Base-by-base conservation (phyloP, 2,329 filamentous ascomycete genomes). In the Neurospora sp. region DNA sequence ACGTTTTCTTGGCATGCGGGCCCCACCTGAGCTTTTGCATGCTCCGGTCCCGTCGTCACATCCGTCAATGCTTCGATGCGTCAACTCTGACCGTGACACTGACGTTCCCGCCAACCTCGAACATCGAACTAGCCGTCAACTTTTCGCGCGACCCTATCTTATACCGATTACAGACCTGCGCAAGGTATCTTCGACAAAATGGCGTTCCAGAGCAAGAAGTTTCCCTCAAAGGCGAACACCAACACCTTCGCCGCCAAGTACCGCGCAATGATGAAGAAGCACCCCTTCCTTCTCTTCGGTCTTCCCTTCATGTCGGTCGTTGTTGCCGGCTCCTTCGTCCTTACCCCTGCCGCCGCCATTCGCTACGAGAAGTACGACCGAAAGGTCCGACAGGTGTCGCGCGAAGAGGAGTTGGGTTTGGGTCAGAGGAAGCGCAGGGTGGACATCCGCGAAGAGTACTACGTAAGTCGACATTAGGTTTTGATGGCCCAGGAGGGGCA, bases 291-390 rank as follows among this genome's bases (percentile, higher is more conserved):
- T 38, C 88, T 97, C 73, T 99, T 99, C 79, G 96, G 96, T 2
- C 85, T 99, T 4, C 96, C 96, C 0, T 99, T 99, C 80, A 87
- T 99, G 74, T 83, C 88, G 70, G 90, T 97, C 71, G 97, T 99
- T 78, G 88, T 99, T 36, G 93, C 91, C 1, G 95, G 93, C 0
- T 97, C 93, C 3, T 99, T 99, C 80, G 91, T 97, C 76, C 86
- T 99, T 67, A 98, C 96, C 0, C 96, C 95, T 1, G 96, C 95
- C 5, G 95, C 96, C 28, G 96, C 96, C 15, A 84, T 99, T 67
- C 88, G 96, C 71, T 99, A 98, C 81, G 96, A 99, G 82, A 89
- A 92, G 73, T 90, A 97, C 78, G 96, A 99, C 79, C 89, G 93
- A 73, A 95, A 93, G 82, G 93, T 97, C 71, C 87, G 91, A 76